phyloP scores from a whole-genome alignment of 108 stramenopile species.

The Poteriospumella lacustris region DNA sequence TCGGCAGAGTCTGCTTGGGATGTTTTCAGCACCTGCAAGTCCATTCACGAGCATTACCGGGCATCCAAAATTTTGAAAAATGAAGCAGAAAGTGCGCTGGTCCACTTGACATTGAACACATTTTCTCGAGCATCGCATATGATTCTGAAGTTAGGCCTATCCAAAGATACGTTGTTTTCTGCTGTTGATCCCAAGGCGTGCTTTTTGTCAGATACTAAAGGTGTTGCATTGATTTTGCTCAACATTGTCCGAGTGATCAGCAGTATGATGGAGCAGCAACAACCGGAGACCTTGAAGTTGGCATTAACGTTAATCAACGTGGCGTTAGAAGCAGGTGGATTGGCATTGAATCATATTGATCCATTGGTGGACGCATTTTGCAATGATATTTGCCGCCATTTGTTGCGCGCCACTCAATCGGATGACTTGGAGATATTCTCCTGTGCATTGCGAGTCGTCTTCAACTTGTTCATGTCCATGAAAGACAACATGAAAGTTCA shows the following conservation, averaged over 20 bases:
- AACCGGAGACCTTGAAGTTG: slow-evolving; percentile 62
- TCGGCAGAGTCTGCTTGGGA: slow-evolving; percentile 48
- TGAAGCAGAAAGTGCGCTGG: slow-evolving; percentile 21
- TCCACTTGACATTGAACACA: slow-evolving; percentile 22
- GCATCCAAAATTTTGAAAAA: slow-evolving; percentile 33
- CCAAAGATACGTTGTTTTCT: not conserved
- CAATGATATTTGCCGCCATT: slow-evolving; percentile 77
- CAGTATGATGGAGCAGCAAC: slow-evolving; percentile 65
- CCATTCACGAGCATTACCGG: slow-evolving; percentile 35
- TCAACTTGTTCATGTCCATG: slow-evolving; percentile 89
- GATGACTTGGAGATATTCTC: slow-evolving; percentile 72
- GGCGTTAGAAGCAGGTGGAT: slow-evolving; percentile 72
- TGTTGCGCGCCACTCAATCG: slow-evolving; percentile 71
- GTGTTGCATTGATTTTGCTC: not conserved
- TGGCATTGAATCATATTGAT: slow-evolving; percentile 26
- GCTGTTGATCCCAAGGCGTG: no score
- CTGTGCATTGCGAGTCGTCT: slow-evolving; percentile 82
- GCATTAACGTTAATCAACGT: slow-evolving; percentile 81
- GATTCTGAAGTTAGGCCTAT: slow-evolving; percentile 44
- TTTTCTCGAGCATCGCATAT: slow-evolving; percentile 41
- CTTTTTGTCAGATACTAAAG: not conserved
- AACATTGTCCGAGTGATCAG: slow-evolving; percentile 67
- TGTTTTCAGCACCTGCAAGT: slow-evolving; percentile 41
- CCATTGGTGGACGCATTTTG: slow-evolving; percentile 30
- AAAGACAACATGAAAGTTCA: slow-evolving; percentile 89